A percentile compares a stretch with the other conserved stretches of the same genome.
Evolutionary conservation across 129 eudicot species (phyloP).

Genomic region (Flaveria linearis): DNA sequence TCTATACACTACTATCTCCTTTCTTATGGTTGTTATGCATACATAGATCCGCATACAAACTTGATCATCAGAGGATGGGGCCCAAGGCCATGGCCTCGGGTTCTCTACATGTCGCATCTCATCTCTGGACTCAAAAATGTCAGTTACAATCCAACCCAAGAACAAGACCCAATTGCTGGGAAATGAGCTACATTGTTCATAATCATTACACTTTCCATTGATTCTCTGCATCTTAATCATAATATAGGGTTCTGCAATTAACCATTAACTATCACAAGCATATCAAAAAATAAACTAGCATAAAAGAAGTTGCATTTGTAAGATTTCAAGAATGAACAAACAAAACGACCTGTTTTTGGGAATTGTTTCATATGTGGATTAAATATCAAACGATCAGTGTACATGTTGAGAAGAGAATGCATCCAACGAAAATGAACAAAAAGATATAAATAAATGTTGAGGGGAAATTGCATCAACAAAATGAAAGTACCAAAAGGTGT

Average conservation of each 20-base stretch:
- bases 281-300: conserved; percentile 5
- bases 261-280: conserved; percentile 4
- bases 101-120: too few species aligned
- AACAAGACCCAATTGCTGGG: too few species aligned
- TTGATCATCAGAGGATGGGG: too few species aligned
- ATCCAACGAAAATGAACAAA: background rate
- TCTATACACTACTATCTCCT: too few species aligned
- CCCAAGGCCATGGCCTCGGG: too few species aligned
- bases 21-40: too few species aligned
- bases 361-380: conserved; percentile 2
- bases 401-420: conserved; percentile 14
- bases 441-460: background rate
- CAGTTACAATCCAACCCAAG: too few species aligned
- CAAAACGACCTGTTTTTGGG: background rate
- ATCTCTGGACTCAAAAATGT: too few species aligned
- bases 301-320: background rate
- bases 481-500: conserved; percentile 4
- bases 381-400: background rate
- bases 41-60: too few species aligned
- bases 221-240: too few species aligned
- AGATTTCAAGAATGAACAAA: background rate
- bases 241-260: background rate
- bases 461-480: conserved; percentile 7
- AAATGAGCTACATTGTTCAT: too few species aligned
- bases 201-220: too few species aligned